Percentiles rank a stretch among this genome's conserved stretches.
These are phyloP conservation scores for Limnanthes douglasii DNA, from an alignment of 345 rosid species.

Conservation along the genomic window DNA sequence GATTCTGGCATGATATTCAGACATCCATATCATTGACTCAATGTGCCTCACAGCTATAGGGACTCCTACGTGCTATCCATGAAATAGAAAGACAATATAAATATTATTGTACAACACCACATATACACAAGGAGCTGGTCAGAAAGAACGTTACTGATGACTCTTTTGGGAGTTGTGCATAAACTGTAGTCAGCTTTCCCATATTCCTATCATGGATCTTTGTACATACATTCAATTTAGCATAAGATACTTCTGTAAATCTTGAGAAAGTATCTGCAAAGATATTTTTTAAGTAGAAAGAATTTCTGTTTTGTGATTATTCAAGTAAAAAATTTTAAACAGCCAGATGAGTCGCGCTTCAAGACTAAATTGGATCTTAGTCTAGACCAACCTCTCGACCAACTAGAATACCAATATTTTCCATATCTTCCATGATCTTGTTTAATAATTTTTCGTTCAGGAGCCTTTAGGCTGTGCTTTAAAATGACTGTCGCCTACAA, in stretches of 20 bases:
- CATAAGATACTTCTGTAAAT: slow-evolving; percentile 85
- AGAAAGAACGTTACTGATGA: slow-evolving; percentile 38
- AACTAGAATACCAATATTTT: slow-evolving; percentile 26
- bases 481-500: slow-evolving; percentile 89
- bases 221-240: slow-evolving; percentile 81
- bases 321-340: slow-evolving; percentile 3
- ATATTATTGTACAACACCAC: neutral
- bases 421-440: slow-evolving; percentile 41
- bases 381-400: slow-evolving; percentile 81
- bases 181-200: slow-evolving; percentile 80
- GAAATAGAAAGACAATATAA: slow-evolving; percentile 5
- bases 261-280: slow-evolving; percentile 63
- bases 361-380: neutral
- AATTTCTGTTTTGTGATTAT: neutral
- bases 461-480: slow-evolving; percentile 79
- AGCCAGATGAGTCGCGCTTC: neutral
- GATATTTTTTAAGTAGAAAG: too few species aligned
- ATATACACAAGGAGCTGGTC: neutral
- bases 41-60: slow-evolving; percentile 97
- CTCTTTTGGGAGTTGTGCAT: slow-evolving; percentile 82
- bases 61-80: slow-evolving; percentile 82
- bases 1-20: slow-evolving; percentile 98
- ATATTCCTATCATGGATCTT: slow-evolving; percentile 69
- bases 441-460: slow-evolving; percentile 32
- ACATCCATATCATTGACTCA: slow-evolving; percentile 97